Percentiles rank a stretch among this genome's conserved stretches.
phyloP scores from a whole-genome alignment of 2,329 filamentous ascomycete species.

The Microdochium bolleyi region DNA sequence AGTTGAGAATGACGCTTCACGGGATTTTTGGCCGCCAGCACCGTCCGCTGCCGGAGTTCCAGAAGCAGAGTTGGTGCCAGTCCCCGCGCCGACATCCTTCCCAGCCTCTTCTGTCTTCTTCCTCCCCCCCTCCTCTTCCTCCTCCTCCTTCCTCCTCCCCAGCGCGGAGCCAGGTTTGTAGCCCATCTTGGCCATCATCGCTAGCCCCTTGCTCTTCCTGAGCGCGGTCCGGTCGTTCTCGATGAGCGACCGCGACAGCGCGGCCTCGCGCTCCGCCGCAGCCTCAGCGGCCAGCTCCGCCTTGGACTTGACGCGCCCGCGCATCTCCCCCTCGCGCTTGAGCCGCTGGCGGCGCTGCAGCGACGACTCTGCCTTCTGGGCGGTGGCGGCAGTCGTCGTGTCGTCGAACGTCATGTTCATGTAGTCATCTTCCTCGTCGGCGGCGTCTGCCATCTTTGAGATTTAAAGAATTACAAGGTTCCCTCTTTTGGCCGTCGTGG shows the following conservation, averaged over 20 bases:
- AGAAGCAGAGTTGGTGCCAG: constrained; percentile 35
- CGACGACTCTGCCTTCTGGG: constrained; percentile 37
- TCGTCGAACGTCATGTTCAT: constrained; percentile 92
- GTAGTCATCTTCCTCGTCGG: constrained; percentile 79
- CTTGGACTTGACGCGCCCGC: constrained; percentile 68
- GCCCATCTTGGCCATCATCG: constrained; percentile 96
- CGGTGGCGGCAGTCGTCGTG: constrained; percentile 36
- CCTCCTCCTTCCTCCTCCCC: not conserved
- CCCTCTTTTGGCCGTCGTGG: too few relatives aligned
- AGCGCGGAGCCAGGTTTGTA: constrained; percentile 71
- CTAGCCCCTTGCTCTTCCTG: constrained; percentile 73
- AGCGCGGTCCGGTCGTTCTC: constrained; percentile 34
- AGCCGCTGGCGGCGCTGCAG: constrained; percentile 45
- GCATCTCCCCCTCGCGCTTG: constrained; percentile 58
- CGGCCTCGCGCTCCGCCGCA: constrained; percentile 62
- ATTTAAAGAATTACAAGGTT: not conserved
- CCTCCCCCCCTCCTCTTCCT: not conserved
- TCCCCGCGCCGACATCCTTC: not conserved
- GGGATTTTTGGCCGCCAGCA: not conserved
- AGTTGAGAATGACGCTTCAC: constrained; percentile 8
- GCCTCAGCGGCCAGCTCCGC: constrained; percentile 72
- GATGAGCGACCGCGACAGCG: constrained; percentile 67
- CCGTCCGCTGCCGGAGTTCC: constrained; percentile 6
- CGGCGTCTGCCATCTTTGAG: constrained; percentile 4
- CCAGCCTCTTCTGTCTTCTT: too few relatives aligned